Conservation (phyloP, 2,329 filamentous ascomycete genomes). For the Thielaviopsis euricoi region DNA sequence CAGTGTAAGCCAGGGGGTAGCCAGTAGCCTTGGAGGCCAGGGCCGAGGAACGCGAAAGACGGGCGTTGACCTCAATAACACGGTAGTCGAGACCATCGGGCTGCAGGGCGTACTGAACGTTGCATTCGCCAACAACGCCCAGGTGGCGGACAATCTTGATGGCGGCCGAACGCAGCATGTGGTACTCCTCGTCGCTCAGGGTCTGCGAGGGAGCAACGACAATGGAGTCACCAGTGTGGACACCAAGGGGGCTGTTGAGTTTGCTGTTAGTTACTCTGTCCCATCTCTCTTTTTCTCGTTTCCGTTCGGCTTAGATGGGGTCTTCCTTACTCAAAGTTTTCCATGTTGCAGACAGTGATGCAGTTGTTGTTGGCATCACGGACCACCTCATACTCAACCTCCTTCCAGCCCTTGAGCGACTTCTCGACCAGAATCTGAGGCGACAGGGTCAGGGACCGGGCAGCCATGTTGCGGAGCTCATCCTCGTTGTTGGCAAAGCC, state of each 20-base stretch:
- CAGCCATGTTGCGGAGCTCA: slow-evolving; percentile 85
- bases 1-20: slow-evolving; percentile 92
- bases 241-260: slow-evolving; percentile 63
- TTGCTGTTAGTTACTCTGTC: slow-evolving; percentile 45
- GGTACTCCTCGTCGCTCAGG: slow-evolving; percentile 93
- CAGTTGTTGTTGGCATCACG: slow-evolving; percentile 97
- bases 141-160: slow-evolving; percentile 98
- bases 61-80: slow-evolving; percentile 97
- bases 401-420: slow-evolving; percentile 98
- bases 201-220: slow-evolving; percentile 96
- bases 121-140: slow-evolving; percentile 95
- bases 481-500: slow-evolving; percentile 90
- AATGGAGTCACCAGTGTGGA: slow-evolving; percentile 97
- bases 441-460: slow-evolving; percentile 79
- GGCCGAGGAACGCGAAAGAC: slow-evolving; percentile 91
- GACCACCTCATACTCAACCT: slow-evolving; percentile 96
- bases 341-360: slow-evolving; percentile 73
- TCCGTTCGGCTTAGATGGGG: too few species aligned
- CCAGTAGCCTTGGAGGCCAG: slow-evolving; percentile 96
- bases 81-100: slow-evolving; percentile 95
- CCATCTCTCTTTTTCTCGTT: slow-evolving; percentile 32
- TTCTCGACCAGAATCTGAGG: slow-evolving; percentile 97
- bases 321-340: slow-evolving; percentile 12
- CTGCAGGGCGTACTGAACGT: slow-evolving; percentile 93
- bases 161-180: slow-evolving; percentile 93